These are phyloP conservation scores for Auriscalpium microsporum DNA, from an alignment of 768 basidiomycete genomes.

Conservation along the genomic window DNA sequence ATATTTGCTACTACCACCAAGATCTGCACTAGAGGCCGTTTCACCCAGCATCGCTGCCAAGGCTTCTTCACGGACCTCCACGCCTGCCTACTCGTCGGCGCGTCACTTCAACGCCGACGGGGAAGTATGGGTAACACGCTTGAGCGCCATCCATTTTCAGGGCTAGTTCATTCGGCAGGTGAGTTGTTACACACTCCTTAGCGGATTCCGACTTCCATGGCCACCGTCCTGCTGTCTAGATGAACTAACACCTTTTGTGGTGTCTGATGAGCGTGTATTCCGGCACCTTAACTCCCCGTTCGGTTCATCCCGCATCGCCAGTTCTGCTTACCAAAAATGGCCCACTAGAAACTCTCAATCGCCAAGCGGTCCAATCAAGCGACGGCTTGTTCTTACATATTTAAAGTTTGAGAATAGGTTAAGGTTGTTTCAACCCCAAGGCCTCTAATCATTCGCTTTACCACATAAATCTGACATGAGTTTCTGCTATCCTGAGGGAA, in stretches of 20 bases:
- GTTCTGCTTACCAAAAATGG: conserved; percentile 70
- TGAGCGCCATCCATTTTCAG: conserved; percentile 89
- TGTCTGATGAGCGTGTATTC: conserved; percentile 79
- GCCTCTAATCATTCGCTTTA: conserved; percentile 90
- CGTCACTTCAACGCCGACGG: conserved; percentile 66
- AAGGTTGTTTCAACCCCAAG: conserved; percentile 80
- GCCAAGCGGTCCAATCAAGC: conserved; percentile 39
- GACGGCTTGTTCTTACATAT: conserved; percentile 50
- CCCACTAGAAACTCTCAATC: conserved; percentile 66
- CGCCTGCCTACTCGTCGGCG: conserved; percentile 70
- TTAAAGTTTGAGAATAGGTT: conserved; percentile 73
- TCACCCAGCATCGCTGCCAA: conserved; percentile 65
- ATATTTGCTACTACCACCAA: conserved; percentile 87
- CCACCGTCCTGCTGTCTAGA: conserved; percentile 85
- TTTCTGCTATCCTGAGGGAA: conserved; percentile 71
- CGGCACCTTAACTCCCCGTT: conserved; percentile 72
- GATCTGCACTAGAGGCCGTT: conserved; percentile 81
- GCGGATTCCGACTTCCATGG: conserved; percentile 81
- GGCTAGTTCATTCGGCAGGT: conserved; percentile 88
- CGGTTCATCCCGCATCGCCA: conserved; percentile 66
- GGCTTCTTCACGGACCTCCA: conserved; percentile 75
- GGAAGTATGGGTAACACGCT: conserved; percentile 80
- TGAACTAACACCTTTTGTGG: conserved; percentile 80
- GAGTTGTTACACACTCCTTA: conserved; percentile 86
- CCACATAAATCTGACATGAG: conserved; percentile 49